phyloP scores from a whole-genome alignment of 495 filamentous ascomycete genomes.

The Paragyromitra xinjiangensis region DNA sequence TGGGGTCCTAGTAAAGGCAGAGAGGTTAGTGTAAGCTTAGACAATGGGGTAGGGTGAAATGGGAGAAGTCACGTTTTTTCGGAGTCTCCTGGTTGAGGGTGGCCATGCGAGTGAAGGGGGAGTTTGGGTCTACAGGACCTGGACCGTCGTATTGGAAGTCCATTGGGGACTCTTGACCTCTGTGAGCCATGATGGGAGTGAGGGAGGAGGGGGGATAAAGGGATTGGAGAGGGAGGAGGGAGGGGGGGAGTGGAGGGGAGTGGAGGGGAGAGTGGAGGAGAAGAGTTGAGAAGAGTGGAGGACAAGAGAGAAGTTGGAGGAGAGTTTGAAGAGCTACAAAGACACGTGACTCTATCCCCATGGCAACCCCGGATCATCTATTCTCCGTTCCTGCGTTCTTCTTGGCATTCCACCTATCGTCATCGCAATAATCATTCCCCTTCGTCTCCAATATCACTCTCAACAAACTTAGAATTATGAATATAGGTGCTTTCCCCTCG shows the following conservation, averaged over 20 bases:
- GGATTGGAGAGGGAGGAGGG: background rate
- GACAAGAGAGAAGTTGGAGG: too few species aligned
- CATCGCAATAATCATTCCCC: background rate
- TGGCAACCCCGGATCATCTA: constrained; percentile 35
- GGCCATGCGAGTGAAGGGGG: constrained; percentile 32
- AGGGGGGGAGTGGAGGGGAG: too few species aligned
- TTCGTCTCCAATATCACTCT: constrained; percentile 58
- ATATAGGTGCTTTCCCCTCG: constrained; percentile 25
- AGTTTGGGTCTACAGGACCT: constrained; percentile 26
- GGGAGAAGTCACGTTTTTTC: constrained; percentile 28
- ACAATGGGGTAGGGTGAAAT: background rate
- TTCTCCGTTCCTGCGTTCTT: constrained; percentile 4
- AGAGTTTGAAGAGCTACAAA: background rate
- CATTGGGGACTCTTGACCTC: constrained; percentile 46
- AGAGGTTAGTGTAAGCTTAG: background rate
- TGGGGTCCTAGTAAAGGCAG: constrained; percentile 16
- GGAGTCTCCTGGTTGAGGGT: background rate
- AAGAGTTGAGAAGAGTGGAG: too few species aligned
- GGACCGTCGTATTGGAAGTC: constrained; percentile 44
- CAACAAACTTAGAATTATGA: constrained; percentile 14
- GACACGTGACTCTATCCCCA: constrained; percentile 1
- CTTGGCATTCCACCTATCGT: background rate
- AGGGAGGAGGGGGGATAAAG: background rate
- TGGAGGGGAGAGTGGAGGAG: too few species aligned
- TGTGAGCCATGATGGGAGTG: constrained; percentile 25